Evolutionary conservation across 345 rosid genomes (phyloP), one percentile per base, ranked within the genome.

Genomic region (Pugionium cornutum): DNA sequence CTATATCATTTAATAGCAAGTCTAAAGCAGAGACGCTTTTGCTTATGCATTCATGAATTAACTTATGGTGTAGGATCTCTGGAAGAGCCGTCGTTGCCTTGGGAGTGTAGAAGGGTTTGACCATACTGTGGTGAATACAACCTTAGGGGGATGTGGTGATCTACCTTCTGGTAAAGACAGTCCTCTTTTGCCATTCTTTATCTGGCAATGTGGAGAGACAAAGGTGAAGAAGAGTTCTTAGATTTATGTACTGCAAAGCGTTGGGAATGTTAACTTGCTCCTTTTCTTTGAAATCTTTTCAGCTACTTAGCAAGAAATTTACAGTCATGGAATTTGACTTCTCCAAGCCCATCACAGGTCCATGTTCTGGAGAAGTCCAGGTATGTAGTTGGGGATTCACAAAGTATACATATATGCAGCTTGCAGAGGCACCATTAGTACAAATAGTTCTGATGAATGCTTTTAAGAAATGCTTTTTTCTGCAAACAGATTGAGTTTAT

Each of bases 121-220:
- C 62, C 99, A 94, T 77, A 69, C 89, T 10, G 53, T 85, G 57
- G 95, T 83, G 36, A 90, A 94, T 82, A 62, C 81, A 45, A 86
- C 84, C 10, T 58, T 94, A 74, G 96, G 99, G 18, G 91, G 91
- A 48, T 90, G 92, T 69, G 94, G 91, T 72, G 83, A 81, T 45
- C 68, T 86, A 73, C 78, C 82, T n/a, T 56, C 80, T 28, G 69
- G 78, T 18, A 81, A 78, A 69, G 88, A 85, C 43, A 80, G 86
- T 66, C 92, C 97, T 36, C 79, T 79, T 80, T 82, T 90, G 50
- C 88, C 97, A 46, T 85, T 77, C 49, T 83, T 78, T 50, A 55
- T 86, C 59, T 90, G 97, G 97, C 96, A 94, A 76, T 86, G 96
- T 77, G 99, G 96, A 42, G 85, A 83, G 72, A 76, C 76, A 62